Evolutionary conservation across 2,329 filamentous ascomycete genomes (phyloP).

Genomic region (Microascus cirrosus): DNA sequence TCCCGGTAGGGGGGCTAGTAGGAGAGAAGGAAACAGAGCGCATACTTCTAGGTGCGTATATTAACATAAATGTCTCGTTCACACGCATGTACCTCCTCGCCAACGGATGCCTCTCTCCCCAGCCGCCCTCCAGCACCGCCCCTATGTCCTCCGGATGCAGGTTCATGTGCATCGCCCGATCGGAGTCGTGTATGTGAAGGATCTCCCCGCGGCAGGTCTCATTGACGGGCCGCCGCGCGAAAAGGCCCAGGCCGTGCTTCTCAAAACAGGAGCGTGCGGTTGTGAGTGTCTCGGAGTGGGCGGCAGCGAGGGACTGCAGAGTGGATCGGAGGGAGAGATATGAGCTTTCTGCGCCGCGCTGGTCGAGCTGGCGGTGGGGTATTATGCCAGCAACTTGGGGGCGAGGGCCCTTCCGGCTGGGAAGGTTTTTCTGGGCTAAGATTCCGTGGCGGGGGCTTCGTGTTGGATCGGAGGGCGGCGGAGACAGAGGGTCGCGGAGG

Average conservation of each 20-base stretch:
- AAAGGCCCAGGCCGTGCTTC: slow-evolving; percentile 70
- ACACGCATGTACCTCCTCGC: slow-evolving; percentile 59
- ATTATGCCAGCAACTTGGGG: slow-evolving; percentile 66
- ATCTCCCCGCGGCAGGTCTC: slow-evolving; percentile 71
- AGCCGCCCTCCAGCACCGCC: slow-evolving; percentile 61
- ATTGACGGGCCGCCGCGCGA: slow-evolving; percentile 54
- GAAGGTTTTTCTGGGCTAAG: slow-evolving; percentile 39
- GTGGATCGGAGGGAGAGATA: slow-evolving; percentile 42
- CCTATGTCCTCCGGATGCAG: slow-evolving; percentile 69
- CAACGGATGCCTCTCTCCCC: slow-evolving; percentile 63
- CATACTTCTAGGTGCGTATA: slow-evolving; percentile 63
- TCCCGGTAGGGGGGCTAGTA: not conserved
- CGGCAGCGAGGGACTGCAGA: slow-evolving; percentile 37
- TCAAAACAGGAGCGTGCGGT: slow-evolving; percentile 67
- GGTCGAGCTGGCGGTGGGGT: slow-evolving; percentile 68
- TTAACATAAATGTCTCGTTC: slow-evolving; percentile 64
- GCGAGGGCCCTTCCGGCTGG: slow-evolving; percentile 49
- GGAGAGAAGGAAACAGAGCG: not conserved
- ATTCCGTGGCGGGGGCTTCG: slow-evolving; percentile 46
- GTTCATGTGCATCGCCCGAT: slow-evolving; percentile 68
- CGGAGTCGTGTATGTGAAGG: slow-evolving; percentile 66
- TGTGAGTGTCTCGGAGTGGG: slow-evolving; percentile 36
- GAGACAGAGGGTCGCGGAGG: slow-evolving; percentile 59
- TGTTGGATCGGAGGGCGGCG: slow-evolving; percentile 25
- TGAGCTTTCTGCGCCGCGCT: slow-evolving; percentile 43